phyloP scores from a whole-genome alignment of 306 rosid genomes.

The Lathyrus sativus region DNA sequence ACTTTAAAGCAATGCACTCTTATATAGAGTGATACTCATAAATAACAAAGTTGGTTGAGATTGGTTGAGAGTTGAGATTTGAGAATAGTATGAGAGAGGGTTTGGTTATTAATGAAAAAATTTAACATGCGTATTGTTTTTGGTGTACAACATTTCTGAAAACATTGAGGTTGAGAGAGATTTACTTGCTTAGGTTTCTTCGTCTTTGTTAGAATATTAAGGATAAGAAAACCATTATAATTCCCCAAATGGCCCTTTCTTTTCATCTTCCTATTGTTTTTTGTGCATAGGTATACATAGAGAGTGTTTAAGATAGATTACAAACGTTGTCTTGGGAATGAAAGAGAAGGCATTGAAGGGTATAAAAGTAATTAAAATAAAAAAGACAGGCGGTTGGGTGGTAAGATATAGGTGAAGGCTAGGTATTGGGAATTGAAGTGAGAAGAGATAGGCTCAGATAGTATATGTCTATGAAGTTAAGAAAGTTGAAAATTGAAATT shows the following conservation, averaged over 20 bases:
- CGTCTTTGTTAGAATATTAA: constrained; percentile 31
- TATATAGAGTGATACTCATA: constrained; percentile 47
- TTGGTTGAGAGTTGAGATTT: constrained; percentile 28
- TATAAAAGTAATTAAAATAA: constrained; percentile 37
- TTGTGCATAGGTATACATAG: constrained; percentile 32
- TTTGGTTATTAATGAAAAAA: not conserved
- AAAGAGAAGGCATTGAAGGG: constrained; percentile 53
- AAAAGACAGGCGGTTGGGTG: constrained; percentile 73
- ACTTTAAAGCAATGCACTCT: constrained; percentile 6
- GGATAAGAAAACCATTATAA: constrained; percentile 34
- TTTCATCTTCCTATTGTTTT: constrained; percentile 27
- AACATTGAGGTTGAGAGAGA: constrained; percentile 68
- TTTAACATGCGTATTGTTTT: constrained; percentile 94
- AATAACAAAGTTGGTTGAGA: constrained; percentile 17
- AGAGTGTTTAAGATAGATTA: constrained; percentile 39
- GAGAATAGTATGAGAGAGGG: constrained; percentile 44
- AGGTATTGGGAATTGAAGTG: constrained; percentile 94
- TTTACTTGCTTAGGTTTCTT: constrained; percentile 39
- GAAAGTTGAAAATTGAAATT: constrained; percentile 40
- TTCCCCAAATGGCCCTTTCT: constrained; percentile 36
- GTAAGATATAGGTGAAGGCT: constrained; percentile 58
- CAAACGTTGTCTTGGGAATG: constrained; percentile 70
- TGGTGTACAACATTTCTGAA: constrained; percentile 89
- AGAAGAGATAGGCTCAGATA: constrained; percentile 50
- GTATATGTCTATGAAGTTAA: constrained; percentile 25